Base-by-base conservation (phyloP, 2,329 filamentous ascomycete species). In the Paracoccidioides lutzii region DNA sequence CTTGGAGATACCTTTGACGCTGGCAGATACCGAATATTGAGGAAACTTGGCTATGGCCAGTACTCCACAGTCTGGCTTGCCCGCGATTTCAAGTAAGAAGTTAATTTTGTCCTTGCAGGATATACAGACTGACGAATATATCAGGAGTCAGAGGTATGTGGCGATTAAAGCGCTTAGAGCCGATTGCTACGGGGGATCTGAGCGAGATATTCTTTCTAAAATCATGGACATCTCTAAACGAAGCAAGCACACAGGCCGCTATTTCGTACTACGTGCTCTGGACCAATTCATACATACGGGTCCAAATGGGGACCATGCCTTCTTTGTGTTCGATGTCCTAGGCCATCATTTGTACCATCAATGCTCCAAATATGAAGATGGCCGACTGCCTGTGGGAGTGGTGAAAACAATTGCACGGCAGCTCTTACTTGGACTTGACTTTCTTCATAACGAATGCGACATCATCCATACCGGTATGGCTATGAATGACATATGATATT, bases 1-100 rank as follows among this genome's bases (percentile, higher is more conserved):
- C 84, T 95, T 58, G 90, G 90, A 65, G 90, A 95, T 73, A 86
- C 87, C 67, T 95, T 95, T 78, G 91, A 94, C 70, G 85, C 94
- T 69, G 88, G 86, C 61, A 88, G 86, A 76, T 95, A 95, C 74
- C 91, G 87, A 3, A 82, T 95, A 51, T 85, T 95, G 68, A 85
- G 89, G 72, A 95, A 95, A 77, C 79, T 95, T 45, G 90, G 90
- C 62, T 95, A 90, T 88, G 90, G 90, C 57, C 88, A 95, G 68
- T 95, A 95, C 75, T 95, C 89, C 22, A 95, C 90, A 38, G 90
- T 95, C 62, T 95, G 80, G 80, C 73, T 82, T 58, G 81, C 79
- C 74, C 73, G 84, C 69, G 90, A 95, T 75, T 93, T 90, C 66
- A 80, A 61, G 68, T 69, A 52, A 56, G 64, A 59, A 32, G 48